Percentiles rank a stretch among this genome's conserved stretches.
Evolutionary conservation across 2,329 filamentous ascomycete genomes (phyloP).

Genomic region (Xylariaceae sp.): DNA sequence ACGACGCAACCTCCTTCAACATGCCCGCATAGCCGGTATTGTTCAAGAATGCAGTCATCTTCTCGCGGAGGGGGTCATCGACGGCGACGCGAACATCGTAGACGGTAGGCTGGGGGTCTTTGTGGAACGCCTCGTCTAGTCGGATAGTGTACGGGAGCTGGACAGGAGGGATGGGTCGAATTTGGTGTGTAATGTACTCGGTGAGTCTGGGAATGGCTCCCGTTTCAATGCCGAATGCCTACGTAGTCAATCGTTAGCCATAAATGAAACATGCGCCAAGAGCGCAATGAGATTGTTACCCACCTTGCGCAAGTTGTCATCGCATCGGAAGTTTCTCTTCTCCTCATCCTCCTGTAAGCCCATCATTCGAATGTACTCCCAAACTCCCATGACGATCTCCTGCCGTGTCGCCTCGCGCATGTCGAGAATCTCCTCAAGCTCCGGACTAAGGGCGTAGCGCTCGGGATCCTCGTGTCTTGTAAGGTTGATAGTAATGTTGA

Average conservation of each 20-base stretch:
- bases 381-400: conserved; percentile 84
- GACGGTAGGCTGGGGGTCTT: conserved; percentile 68
- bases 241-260: conserved; percentile 23
- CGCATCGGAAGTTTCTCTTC: conserved; percentile 85
- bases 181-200: conserved; percentile 72
- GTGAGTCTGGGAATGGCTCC: conserved; percentile 83
- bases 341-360: conserved; percentile 91
- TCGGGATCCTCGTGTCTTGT: conserved; percentile 80
- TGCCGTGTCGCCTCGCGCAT: conserved; percentile 80
- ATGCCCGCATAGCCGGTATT: conserved; percentile 65
- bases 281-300: conserved; percentile 28
- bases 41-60: conserved; percentile 59
- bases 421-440: conserved; percentile 78
- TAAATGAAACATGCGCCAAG: background rate
- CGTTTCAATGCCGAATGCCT: conserved; percentile 68
- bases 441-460: conserved; percentile 71
- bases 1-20: conserved; percentile 66
- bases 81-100: conserved; percentile 85
- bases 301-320: conserved; percentile 74
- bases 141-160: conserved; percentile 88
- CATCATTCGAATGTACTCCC: conserved; percentile 88
- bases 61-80: conserved; percentile 71
- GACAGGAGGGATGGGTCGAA: conserved; percentile 73
- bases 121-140: conserved; percentile 78
- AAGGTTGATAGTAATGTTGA: conserved; percentile 85